A percentile compares a stretch with the other conserved stretches of the same genome.
phyloP scores from a whole-genome alignment of 2,329 filamentous ascomycete genomes.

The Diplodia intermedia region DNA sequence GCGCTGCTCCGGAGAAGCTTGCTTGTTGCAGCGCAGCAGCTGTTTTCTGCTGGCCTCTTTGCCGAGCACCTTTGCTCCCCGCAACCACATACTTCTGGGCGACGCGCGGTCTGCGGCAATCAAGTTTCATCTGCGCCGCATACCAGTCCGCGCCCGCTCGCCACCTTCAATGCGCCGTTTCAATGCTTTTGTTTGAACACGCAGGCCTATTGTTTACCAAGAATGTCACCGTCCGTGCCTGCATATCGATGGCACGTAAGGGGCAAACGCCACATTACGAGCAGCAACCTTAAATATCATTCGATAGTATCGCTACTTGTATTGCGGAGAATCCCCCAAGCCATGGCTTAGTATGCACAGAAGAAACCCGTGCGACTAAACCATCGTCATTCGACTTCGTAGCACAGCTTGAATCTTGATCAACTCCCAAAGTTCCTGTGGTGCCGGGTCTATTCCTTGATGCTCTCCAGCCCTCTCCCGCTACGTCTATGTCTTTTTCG shows the following conservation, averaged over 20 bases:
- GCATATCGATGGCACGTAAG: conserved; percentile 17
- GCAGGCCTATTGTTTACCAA: not conserved
- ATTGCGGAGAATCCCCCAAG: not conserved
- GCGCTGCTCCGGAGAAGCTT: conserved; percentile 4
- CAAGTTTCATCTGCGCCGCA: conserved; percentile 8
- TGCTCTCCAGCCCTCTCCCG: not conserved
- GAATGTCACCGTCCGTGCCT: conserved; percentile 19
- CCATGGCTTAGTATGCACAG: not conserved
- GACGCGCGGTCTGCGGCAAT: not conserved
- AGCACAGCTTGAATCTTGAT: not conserved
- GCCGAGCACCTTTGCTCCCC: not conserved
- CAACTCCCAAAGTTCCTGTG: not conserved
- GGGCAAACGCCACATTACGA: conserved; percentile 6
- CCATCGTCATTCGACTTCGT: not conserved
- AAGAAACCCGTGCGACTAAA: not conserved
- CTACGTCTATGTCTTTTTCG: not conserved
- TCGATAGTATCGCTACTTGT: not conserved
- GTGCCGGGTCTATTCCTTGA: not conserved
- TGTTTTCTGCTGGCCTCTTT: not conserved
- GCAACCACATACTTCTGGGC: not conserved
- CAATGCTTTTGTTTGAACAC: conserved; percentile 18
- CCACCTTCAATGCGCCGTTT: not conserved
- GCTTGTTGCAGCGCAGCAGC: conserved; percentile 3
- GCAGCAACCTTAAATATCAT: not conserved
- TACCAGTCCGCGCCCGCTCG: not conserved